These are phyloP conservation scores for Ophiostoma montium DNA, from an alignment of 2,329 filamentous ascomycete genomes.

Conservation along the genomic window DNA sequence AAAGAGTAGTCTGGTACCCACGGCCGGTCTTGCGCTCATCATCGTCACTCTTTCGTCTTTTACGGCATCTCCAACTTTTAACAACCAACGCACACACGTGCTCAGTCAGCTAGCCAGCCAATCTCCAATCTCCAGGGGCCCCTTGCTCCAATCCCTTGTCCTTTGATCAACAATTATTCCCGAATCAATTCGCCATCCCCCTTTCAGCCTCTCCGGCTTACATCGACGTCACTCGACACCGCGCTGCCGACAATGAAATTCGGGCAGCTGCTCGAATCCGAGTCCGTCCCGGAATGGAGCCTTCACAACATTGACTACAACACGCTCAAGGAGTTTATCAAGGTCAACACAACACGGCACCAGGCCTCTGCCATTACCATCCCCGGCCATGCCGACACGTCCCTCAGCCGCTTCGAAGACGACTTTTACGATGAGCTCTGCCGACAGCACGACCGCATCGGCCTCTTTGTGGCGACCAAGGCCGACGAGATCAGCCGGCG, in stretches of 20 bases:
- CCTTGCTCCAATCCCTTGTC: background rate
- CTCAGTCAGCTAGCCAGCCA: too few relatives aligned
- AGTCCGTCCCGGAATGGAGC: slow-evolving; percentile 72
- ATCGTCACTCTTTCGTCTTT: too few relatives aligned
- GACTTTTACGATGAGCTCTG: slow-evolving; percentile 58
- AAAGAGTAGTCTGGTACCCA: too few relatives aligned
- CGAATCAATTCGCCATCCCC: too few relatives aligned
- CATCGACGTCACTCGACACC: background rate
- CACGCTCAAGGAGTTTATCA: slow-evolving; percentile 73
- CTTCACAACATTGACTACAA: slow-evolving; percentile 84
- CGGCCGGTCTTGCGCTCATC: too few relatives aligned
- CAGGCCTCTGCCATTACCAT: slow-evolving; percentile 59
- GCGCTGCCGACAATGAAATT: slow-evolving; percentile 48
- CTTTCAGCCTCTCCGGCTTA: too few relatives aligned
- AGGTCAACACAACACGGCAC: slow-evolving; percentile 59
- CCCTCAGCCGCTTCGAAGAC: slow-evolving; percentile 51
- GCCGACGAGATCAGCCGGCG: slow-evolving; percentile 61
- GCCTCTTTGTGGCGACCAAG: slow-evolving; percentile 68
- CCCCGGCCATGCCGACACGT: slow-evolving; percentile 50
- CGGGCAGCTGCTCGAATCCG: slow-evolving; percentile 56
- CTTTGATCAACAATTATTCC: background rate
- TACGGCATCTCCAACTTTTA: too few relatives aligned
- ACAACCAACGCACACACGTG: too few relatives aligned
- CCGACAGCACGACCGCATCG: slow-evolving; percentile 62
- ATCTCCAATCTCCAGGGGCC: too few relatives aligned